These are phyloP conservation scores for Fusarium sp. DNA, from an alignment of 2,329 filamentous ascomycete species.

Conservation along the genomic window DNA sequence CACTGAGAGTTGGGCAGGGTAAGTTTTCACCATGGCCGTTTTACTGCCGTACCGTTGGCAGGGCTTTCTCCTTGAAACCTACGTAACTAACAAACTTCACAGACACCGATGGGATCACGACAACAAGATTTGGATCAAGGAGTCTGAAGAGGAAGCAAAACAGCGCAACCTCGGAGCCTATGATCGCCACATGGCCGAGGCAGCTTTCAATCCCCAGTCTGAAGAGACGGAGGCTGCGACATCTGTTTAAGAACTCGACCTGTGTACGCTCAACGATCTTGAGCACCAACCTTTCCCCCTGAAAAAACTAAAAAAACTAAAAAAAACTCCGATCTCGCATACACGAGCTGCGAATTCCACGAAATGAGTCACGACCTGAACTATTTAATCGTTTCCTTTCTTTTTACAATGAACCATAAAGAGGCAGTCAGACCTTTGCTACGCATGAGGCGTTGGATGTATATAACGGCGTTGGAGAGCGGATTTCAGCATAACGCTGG, in stretches of 20 bases:
- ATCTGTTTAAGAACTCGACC: not conserved
- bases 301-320: too few species aligned
- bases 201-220: slow-evolving; percentile 30
- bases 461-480: slow-evolving; percentile 34
- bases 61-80: not conserved
- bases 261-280: not conserved
- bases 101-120: slow-evolving; percentile 73
- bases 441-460: slow-evolving; percentile 34
- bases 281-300: not conserved
- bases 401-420: slow-evolving; percentile 1
- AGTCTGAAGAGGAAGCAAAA: slow-evolving; percentile 48
- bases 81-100: slow-evolving; percentile 33
- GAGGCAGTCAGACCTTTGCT: slow-evolving; percentile 6
- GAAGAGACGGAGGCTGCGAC: slow-evolving; percentile 5
- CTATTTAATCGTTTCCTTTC: slow-evolving; percentile 11
- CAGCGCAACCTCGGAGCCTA: slow-evolving; percentile 44
- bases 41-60: not conserved
- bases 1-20: slow-evolving; percentile 73
- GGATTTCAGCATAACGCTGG: slow-evolving; percentile 12
- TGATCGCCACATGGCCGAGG: slow-evolving; percentile 48
- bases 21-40: slow-evolving; percentile 51
- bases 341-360: slow-evolving; percentile 3
- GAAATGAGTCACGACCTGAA: slow-evolving; percentile 23
- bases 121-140: slow-evolving; percentile 71
- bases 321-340: not conserved